Evolutionary conservation across 1,284 basidiomycete genomes (phyloP), one percentile per base, ranked within the genome.

Genomic region (Kwoniella shivajii): DNA sequence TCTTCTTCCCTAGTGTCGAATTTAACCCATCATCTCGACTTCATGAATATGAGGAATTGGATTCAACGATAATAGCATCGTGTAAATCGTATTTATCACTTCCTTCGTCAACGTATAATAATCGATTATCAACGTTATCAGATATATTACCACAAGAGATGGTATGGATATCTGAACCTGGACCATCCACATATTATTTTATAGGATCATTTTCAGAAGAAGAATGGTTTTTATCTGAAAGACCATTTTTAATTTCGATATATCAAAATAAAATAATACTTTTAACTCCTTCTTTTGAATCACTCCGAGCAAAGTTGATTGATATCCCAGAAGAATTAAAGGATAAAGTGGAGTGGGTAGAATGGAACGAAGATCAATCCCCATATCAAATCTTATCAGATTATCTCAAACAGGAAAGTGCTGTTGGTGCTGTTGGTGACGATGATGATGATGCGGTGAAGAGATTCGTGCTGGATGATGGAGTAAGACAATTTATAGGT

Each of bases 231-330:
- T 81, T 88, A 24, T 88, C 87, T 7, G 90, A 92, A 75, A 82
- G 90, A 1, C 89, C 89, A 0, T 81, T 92, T 27, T 77, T 93
- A 5, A 77, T 92, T 33, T 81, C 88, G 46, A 68, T 92, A 47
- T 80, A 82, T 18, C 14, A 26, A 2, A 34, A 34, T 77, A 54
- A 80, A 27, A 68, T 91, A 34, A 81, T 82, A 0, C 72, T 92
- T 37, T 77, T 93, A 47, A 88, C 89, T 0, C 90, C 90, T 0
- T 79, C 81, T 46, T 93, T 93, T 60, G 90, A 93, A 74, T 81
- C 82, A 11, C 82, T 84, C 0, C 83, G 90, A 38, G 89, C 90
- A 0, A 84, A 81, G 9, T 61, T 72, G 1, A 56, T 78, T 20
- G 30, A 79, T 2, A 73, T 92, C 20, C 84, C 85, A 0, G 77